Evolutionary conservation across 805 yeast genomes (phyloP).

Genomic region (Sugiyamaella lignohabitans): DNA sequence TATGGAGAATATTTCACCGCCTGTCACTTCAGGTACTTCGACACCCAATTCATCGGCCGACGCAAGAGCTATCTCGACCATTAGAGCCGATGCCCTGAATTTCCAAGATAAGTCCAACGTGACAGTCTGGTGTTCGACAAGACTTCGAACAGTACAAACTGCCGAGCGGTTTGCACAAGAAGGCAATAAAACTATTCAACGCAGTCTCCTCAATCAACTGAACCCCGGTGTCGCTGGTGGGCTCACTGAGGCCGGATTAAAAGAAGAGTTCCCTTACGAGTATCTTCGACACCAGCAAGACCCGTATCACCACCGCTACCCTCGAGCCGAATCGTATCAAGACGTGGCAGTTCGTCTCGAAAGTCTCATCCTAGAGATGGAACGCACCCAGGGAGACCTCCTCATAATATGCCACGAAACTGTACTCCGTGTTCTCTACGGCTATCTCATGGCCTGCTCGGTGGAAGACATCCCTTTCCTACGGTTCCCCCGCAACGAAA

Average conservation of each 20-base stretch:
- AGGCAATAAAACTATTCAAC: slow-evolving; percentile 61
- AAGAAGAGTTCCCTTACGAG: slow-evolving; percentile 59
- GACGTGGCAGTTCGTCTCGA: slow-evolving; percentile 93
- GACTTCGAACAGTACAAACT: slow-evolving; percentile 76
- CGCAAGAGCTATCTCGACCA: slow-evolving; percentile 22
- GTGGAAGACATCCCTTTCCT: slow-evolving; percentile 79
- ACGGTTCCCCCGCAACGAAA: slow-evolving; percentile 70
- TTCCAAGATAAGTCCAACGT: slow-evolving; percentile 56
- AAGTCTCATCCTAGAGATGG: slow-evolving; percentile 89
- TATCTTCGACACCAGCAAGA: slow-evolving; percentile 58
- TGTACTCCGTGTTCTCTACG: slow-evolving; percentile 81
- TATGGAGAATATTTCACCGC: slow-evolving; percentile 14
- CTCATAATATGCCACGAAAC: slow-evolving; percentile 91
- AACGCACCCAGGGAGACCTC: slow-evolving; percentile 73
- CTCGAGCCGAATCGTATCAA: slow-evolving; percentile 92
- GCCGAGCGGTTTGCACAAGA: slow-evolving; percentile 55
- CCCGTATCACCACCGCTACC: slow-evolving; percentile 89
- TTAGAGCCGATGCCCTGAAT: slow-evolving; percentile 35
- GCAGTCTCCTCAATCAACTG: slow-evolving; percentile 78
- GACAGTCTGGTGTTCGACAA: slow-evolving; percentile 93
- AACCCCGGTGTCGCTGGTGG: slow-evolving; percentile 86
- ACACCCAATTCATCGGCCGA: slow-evolving; percentile 22
- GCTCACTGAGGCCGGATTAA: slow-evolving; percentile 54
- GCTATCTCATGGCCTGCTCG: slow-evolving; percentile 88
- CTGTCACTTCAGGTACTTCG: slow-evolving; percentile 27